phyloP scores from a whole-genome alignment of 306 rosid genomes.

The Phaseolus lunatus region DNA sequence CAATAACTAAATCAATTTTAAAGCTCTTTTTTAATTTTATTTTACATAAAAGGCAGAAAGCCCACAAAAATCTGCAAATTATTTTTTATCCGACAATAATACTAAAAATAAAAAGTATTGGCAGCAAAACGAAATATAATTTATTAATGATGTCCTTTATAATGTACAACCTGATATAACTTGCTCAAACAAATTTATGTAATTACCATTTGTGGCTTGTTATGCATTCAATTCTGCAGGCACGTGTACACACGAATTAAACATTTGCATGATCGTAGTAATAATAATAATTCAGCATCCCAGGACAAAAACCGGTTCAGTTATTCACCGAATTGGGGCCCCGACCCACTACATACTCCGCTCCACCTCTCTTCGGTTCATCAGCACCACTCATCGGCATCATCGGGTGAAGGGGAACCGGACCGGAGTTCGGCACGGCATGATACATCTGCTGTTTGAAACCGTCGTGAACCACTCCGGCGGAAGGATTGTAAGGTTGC shows the following conservation, averaged over 20 bases:
- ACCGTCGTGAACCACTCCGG: slow-evolving; percentile 50
- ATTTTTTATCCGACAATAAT: neutral
- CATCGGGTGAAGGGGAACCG: slow-evolving; percentile 4
- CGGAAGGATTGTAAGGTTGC: slow-evolving; percentile 57
- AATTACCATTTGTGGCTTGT: slow-evolving; percentile 1
- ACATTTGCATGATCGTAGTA: slow-evolving; percentile 18
- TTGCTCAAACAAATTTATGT: slow-evolving; percentile 32
- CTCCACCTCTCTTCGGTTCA: slow-evolving; percentile 59
- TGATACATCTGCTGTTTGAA: slow-evolving; percentile 63
- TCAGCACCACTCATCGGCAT: slow-evolving; percentile 56
- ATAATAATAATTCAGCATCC: neutral
- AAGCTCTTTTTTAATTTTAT: neutral
- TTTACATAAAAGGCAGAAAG: neutral
- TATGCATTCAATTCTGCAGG: neutral
- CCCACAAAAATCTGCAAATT: neutral
- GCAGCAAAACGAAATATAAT: neutral
- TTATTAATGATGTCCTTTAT: neutral
- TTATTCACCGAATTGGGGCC: slow-evolving; percentile 49
- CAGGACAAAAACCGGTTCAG: neutral
- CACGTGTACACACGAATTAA: slow-evolving; percentile 11
- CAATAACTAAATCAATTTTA: neutral
- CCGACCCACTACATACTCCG: slow-evolving; percentile 58
- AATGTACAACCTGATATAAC: slow-evolving; percentile 22
- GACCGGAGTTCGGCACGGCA: slow-evolving; percentile 58
- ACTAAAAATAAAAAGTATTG: neutral